Percentiles rank a stretch among this genome's conserved stretches.
phyloP scores from a whole-genome alignment of 2,329 filamentous ascomycete genomes.

The Fusarium verrucosum region DNA sequence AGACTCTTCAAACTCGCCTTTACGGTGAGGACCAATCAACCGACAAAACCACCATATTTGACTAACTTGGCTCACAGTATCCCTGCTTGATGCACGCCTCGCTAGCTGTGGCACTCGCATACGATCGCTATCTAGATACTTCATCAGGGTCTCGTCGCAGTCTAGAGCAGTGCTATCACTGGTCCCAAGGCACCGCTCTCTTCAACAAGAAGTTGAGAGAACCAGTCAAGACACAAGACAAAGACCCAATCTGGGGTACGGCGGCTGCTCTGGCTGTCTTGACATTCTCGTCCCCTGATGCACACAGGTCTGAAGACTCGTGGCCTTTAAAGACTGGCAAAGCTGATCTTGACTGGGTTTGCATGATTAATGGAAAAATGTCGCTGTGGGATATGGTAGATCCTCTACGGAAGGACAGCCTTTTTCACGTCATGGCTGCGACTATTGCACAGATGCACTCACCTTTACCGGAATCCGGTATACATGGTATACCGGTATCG shows the following conservation, averaged over 20 bases:
- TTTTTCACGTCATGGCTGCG: conserved; percentile 48
- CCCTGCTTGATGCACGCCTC: conserved; percentile 59
- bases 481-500: conserved; percentile 37
- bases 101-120: conserved; percentile 54
- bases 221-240: conserved; percentile 49
- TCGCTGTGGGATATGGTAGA: conserved; percentile 48
- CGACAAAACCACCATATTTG: no score
- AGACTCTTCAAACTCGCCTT: conserved; percentile 53
- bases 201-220: conserved; percentile 51
- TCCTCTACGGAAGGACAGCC: conserved; percentile 49
- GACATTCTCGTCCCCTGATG: conserved; percentile 53
- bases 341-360: conserved; percentile 50
- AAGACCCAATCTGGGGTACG: conserved; percentile 58
- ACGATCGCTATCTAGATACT: conserved; percentile 49
- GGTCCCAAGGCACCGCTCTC: conserved; percentile 53
- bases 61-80: conserved; percentile 42
- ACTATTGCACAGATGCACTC: conserved; percentile 51
- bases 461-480: conserved; percentile 45
- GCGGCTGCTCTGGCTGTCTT: conserved; percentile 55
- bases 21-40: conserved; percentile 43
- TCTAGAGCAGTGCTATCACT: conserved; percentile 56
- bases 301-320: conserved; percentile 42
- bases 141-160: conserved; percentile 38
- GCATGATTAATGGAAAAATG: conserved; percentile 50
- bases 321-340: conserved; percentile 47